Evolutionary conservation across 1,139 yeast species (phyloP).

Genomic region (Yamadazyma triangularis): DNA sequence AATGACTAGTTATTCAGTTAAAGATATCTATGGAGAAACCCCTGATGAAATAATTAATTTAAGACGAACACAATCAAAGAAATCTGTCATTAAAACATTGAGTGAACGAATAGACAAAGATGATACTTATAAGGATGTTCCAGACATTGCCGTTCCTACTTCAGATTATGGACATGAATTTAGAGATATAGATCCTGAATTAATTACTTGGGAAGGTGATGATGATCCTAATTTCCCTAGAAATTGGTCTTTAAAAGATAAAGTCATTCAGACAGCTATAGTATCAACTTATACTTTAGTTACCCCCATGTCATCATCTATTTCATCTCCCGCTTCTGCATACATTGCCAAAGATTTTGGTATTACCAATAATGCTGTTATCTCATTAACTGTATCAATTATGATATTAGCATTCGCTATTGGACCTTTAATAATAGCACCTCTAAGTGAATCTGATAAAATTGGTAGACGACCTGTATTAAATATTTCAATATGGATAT

Average conservation of each 20-base stretch:
- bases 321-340: constrained; percentile 54
- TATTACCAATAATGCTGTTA: constrained; percentile 32
- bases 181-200: constrained; percentile 51
- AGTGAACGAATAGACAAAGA: constrained; percentile 15
- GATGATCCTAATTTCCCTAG: constrained; percentile 59
- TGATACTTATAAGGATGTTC: constrained; percentile 20
- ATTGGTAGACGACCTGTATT: constrained; percentile 51
- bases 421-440: constrained; percentile 58
- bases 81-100: constrained; percentile 28
- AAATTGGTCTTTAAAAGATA: constrained; percentile 46
- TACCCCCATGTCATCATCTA: constrained; percentile 57
- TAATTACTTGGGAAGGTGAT: constrained; percentile 62
- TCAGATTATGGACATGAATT: constrained; percentile 48
- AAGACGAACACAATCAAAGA: constrained; percentile 30
- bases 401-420: constrained; percentile 63
- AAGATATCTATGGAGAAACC: constrained; percentile 34
- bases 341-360: constrained; percentile 40
- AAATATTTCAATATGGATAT: constrained; percentile 46
- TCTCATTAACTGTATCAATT: constrained; percentile 50
- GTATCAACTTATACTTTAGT: constrained; percentile 52
- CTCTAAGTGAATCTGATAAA: constrained; percentile 50
- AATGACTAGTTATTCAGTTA: constrained; percentile 21
- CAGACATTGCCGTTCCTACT: constrained; percentile 38
- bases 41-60: constrained; percentile 23
- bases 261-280: constrained; percentile 41